Base-by-base conservation (phyloP, 192 early-diverging fungal species). In the Gaertneriomyces sp. region DNA sequence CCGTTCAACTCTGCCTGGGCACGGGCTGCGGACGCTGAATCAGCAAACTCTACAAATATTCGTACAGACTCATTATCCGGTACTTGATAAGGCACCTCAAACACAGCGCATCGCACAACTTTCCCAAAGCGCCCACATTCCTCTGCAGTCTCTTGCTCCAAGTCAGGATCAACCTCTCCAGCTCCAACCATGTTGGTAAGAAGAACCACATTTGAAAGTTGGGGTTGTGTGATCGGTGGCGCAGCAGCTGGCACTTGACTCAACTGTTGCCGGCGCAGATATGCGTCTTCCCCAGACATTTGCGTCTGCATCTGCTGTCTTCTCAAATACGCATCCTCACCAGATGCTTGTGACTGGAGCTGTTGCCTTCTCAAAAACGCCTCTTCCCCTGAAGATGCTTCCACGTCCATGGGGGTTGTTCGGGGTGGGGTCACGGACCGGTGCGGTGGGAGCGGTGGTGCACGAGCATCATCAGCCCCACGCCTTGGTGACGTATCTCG, bases 111-210 rank as follows among this genome's bases (percentile, higher is more conserved):
- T 42, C 76, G 67, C 19, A 83, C 84, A 1, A 92, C 90, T n/a
- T 72, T 62, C 1, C 91, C 91, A 65, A 84, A 93, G 59, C 89
- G 86, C n/a, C 74, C 72, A 68, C 91, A 93, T 63, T 93, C 91
- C 10, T 80, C 82, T 4, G 88, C 85, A 12, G 90, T 91, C 69
- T 93, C 91, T 45, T 85, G 73, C 65, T 90, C 77, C 52, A 93
- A 64, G 39, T 72, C 73, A 55, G 87, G 87, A 53, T 93, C 91
- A 1, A 91, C 91, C 70, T 91, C 86, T 5, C 86, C 89, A 16
- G 85, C 84, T 6, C 86, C 85, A 10, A 91, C 88, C 87, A 91
- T 90, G 53, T 91, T 91, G 6, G 75, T 84, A n/a, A 90, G 60
- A 19, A 90, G 64, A 40, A 92, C 76, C 3, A 90, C 85, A 52